Evolutionary conservation across 768 basidiomycete species (phyloP), one percentile per base, ranked within the genome.

Genomic region (Termitomyces sp.): DNA sequence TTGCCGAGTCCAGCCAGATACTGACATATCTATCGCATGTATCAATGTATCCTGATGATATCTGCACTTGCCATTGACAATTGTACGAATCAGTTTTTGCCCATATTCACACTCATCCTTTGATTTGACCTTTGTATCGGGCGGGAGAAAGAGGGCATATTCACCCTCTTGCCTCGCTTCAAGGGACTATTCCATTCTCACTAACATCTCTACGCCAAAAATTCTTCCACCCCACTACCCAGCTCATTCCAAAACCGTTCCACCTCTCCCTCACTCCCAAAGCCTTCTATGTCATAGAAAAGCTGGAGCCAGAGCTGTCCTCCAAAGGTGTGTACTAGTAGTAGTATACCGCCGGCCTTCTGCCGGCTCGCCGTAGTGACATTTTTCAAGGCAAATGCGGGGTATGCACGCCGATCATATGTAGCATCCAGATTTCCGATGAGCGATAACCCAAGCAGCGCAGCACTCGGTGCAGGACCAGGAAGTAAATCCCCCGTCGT

Each of bases 351-450:
- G 3, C 84, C 80, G 1, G 78, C 67, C 7, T 86, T 80, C 65
- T 87, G 86, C 20, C 86, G 72, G 14, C 81, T 84, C 22, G 85
- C 86, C 3, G 86, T 87, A 22, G 82, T 86, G 33, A 89, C 74
- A 11, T 78, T 79, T 61, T 80, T 77, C n/a, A 88, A 73, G 54
- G 72, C 63, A 60, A 85, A 60, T 16, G 57, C 55, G 14, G 76
- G 74, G 70, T 78, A 87, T 1, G 68, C 56, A 33, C 72, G 66
- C 57, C 84, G 83, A 58, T 75, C 74, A 70, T 87, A 88, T 16
- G 81, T 82, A 6, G 75, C 80, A 62, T 88, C 86, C 36, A 87
- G 73, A 65, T 87, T 87, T 6, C 87, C 87, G 36, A 88, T 78
- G 62, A 88, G 76, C 13, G 87, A 89, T 32, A 88, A 69, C 0